Evolutionary conservation across 495 filamentous ascomycete genomes (phyloP).

Genomic region (Penicillium simplicissimum): DNA sequence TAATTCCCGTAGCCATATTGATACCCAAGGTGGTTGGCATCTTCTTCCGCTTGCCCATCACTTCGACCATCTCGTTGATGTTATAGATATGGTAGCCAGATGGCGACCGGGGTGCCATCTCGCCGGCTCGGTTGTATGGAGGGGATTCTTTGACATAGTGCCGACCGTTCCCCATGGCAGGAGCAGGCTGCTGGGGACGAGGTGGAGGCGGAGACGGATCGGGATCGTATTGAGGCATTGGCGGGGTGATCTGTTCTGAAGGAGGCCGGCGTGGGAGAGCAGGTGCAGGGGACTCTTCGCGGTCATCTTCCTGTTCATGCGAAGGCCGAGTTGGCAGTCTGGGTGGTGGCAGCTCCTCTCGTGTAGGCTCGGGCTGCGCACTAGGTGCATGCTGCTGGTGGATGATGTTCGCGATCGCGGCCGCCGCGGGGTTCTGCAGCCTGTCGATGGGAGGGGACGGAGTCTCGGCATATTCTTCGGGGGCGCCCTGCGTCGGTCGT

Average conservation of each 20-base stretch:
- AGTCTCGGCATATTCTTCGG: slow-evolving; percentile 29
- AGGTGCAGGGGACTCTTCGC: slow-evolving; percentile 58
- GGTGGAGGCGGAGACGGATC: slow-evolving; percentile 31
- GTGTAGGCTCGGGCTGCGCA: slow-evolving; percentile 29
- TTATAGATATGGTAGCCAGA: slow-evolving; percentile 91
- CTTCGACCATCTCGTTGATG: slow-evolving; percentile 92
- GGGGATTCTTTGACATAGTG: slow-evolving; percentile 54
- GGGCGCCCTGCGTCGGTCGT: slow-evolving; percentile 30
- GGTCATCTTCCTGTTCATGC: slow-evolving; percentile 52
- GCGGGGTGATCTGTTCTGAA: slow-evolving; percentile 56
- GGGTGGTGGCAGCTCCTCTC: slow-evolving; percentile 40
- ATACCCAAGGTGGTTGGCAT: slow-evolving; percentile 93
- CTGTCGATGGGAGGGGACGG: slow-evolving; percentile 34
- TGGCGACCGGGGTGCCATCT: slow-evolving; percentile 55
- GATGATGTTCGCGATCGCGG: slow-evolving; percentile 71
- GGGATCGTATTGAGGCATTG: slow-evolving; percentile 53
- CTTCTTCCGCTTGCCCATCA: slow-evolving; percentile 95
- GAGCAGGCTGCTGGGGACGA: slow-evolving; percentile 26
- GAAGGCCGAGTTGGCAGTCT: slow-evolving; percentile 45
- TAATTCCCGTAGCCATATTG: slow-evolving; percentile 79
- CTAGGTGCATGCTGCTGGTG: slow-evolving; percentile 50
- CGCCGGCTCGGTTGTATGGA: slow-evolving; percentile 56
- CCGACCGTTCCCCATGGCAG: slow-evolving; percentile 31
- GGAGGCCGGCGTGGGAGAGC: slow-evolving; percentile 68
- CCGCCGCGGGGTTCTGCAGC: slow-evolving; percentile 66